These are phyloP conservation scores for Haematococcus sp. DNA, from an alignment of 139 green algal genomes.

Conservation along the genomic window DNA sequence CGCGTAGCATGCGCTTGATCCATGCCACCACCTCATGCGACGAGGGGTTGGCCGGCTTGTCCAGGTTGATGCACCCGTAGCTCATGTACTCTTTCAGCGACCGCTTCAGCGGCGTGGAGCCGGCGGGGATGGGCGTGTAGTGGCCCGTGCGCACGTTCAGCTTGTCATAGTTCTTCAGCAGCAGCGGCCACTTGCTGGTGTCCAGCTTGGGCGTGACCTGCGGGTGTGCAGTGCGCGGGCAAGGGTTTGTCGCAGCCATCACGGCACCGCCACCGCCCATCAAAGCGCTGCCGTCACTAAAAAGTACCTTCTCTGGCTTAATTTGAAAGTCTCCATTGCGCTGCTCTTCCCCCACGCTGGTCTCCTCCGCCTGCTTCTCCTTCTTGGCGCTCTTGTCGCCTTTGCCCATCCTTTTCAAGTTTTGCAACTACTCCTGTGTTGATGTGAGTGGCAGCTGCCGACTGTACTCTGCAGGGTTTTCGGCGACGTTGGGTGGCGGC, in stretches of 20 bases:
- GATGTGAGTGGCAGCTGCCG: not conserved
- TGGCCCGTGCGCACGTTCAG: conserved; percentile 94
- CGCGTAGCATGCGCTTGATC: conserved; percentile 94
- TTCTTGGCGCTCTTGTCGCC: no score
- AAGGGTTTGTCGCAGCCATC: not conserved
- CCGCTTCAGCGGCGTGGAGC: conserved; percentile 86
- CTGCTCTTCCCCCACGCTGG: conserved; percentile 26
- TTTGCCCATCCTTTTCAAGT: no score
- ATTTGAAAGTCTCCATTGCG: conserved; percentile 47
- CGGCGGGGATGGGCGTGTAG: conserved; percentile 97
- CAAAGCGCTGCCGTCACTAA: not conserved
- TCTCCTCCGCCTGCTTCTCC: no score
- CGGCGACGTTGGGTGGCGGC: no score
- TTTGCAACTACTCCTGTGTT: not conserved
- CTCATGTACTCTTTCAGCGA: conserved; percentile 90
- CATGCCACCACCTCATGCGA: conserved; percentile 97
- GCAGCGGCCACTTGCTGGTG: conserved; percentile 92
- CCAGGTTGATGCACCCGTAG: conserved; percentile 97
- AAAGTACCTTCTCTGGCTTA: conserved; percentile 35
- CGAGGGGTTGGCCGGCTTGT: conserved; percentile 97
- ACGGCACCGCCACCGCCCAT: not conserved
- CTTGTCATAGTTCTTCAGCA: conserved; percentile 96
- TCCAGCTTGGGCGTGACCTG: conserved; percentile 73
- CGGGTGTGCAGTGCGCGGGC: not conserved
- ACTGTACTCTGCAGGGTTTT: not conserved